phyloP scores from a whole-genome alignment of 345 rosid species.

The Citrus hindsii region DNA sequence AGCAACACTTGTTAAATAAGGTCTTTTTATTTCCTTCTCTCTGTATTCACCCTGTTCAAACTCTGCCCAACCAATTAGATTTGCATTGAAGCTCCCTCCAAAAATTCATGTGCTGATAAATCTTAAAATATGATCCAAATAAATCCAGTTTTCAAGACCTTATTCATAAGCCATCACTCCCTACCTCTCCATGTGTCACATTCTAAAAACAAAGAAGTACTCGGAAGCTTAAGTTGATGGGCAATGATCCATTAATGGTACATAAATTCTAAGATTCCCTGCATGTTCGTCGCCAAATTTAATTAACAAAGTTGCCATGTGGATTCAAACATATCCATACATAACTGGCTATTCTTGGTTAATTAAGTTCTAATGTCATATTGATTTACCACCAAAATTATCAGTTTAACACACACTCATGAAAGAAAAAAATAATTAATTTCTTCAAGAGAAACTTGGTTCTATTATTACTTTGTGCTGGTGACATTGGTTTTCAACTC shows the following conservation, averaged over 20 bases:
- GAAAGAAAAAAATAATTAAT: no score
- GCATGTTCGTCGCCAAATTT: background rate
- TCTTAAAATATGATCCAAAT: background rate
- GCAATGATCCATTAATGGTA: background rate
- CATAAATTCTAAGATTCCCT: background rate
- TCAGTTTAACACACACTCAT: background rate
- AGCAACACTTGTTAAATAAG: slow-evolving; percentile 9
- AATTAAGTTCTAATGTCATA: no score
- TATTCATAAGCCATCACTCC: background rate
- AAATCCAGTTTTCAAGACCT: background rate
- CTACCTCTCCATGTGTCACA: background rate
- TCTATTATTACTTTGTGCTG: background rate
- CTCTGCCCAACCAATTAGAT: background rate
- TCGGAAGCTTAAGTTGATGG: background rate
- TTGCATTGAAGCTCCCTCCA: background rate
- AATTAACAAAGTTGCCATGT: background rate
- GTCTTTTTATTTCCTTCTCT: background rate
- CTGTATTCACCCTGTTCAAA: background rate
- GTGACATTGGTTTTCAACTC: background rate
- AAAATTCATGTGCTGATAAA: background rate
- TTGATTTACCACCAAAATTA: background rate
- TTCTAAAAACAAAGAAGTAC: background rate
- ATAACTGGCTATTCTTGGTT: background rate
- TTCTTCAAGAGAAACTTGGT: background rate
- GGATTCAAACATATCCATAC: background rate